Evolutionary conservation across 495 filamentous ascomycete species (phyloP), one percentile per base, ranked within the genome.

Genomic region (Ascobolus immersus): DNA sequence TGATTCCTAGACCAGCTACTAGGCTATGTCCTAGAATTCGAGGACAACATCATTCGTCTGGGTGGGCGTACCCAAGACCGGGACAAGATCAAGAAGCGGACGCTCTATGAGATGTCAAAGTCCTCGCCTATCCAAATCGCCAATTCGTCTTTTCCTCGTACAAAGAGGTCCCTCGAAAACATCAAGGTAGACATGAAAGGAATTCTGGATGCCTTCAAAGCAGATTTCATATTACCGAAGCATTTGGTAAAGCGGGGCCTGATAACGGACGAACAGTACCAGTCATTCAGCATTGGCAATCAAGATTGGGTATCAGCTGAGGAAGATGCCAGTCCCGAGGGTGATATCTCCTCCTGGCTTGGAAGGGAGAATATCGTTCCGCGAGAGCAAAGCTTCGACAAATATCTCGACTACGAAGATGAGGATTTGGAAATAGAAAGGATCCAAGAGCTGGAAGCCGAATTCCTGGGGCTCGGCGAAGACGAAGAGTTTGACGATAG

Each of bases 21-120:
- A 10, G 55, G 53, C 3, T 67, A 73, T 30, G 54, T 91, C 14
- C 57, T 73, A 1, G 36, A 55, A 2, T 69, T 71, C 32, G 76
- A 77, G 32, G 54, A 57, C 1, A 58, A 69, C 4, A 71, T 82
- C 34, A 55, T 84, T 25, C 75, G 84, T 5, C 55, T 94, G 12
- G 84, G 84, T n/a, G 67, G 69, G 4, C 62, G 77, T n/a, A 71
- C 61, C 4, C 48, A 61, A 23, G 73, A 75, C 35, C 52, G 60
- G 9, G 59, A 65, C 0, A 57, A 68, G 11, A 71, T 81, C 42
- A 65, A 70, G 39, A 51, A 57, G 3, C 62, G 67, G 6, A 80
- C 69, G 0, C 48, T 90, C 5, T 77, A 56, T 45, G 59, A 72
- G 39, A 49, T 78, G 2, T 61, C 65, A 33, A 55, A 18, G 36